These are phyloP conservation scores for Microdochium bolleyi DNA, from an alignment of 2,329 filamentous ascomycete genomes.

Conservation along the genomic window DNA sequence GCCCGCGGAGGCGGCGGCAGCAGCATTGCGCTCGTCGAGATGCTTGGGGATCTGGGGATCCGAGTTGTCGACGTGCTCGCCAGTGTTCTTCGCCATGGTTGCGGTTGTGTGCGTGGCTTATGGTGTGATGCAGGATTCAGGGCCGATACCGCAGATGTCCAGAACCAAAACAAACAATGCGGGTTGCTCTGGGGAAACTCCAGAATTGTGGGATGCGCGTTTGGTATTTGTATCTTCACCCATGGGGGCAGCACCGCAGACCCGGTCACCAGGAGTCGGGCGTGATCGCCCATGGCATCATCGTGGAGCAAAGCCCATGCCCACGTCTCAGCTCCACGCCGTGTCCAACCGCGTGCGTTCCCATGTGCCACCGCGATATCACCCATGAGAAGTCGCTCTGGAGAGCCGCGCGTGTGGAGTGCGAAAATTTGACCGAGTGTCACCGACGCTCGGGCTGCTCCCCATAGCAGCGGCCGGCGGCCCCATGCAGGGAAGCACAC, in stretches of 20 bases:
- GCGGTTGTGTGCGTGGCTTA: not conserved
- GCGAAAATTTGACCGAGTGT: not conserved
- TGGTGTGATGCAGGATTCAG: not conserved
- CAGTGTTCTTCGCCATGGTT: not conserved
- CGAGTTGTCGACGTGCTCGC: constrained; percentile 14
- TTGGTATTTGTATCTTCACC: not conserved
- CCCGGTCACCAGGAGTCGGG: too few species aligned
- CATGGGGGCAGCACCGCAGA: not conserved
- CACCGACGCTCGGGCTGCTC: not conserved
- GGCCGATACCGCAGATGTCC: not conserved
- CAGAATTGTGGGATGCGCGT: not conserved
- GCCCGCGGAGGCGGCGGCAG: constrained; percentile 25
- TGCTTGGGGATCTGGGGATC: constrained; percentile 8
- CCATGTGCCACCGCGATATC: too few species aligned
- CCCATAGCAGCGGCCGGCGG: not conserved
- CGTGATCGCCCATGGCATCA: not conserved
- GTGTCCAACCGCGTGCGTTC: not conserved
- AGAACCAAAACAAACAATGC: too few species aligned
- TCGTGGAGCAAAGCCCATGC: not conserved
- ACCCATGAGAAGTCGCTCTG: not conserved
- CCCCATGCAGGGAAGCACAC: not conserved
- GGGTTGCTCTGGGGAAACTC: too few species aligned
- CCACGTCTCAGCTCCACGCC: not conserved
- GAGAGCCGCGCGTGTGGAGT: not conserved
- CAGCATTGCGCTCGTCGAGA: constrained; percentile 21